Conservation (phyloP, 108 stramenopile genomes). For the Epipyxis sp. region DNA sequence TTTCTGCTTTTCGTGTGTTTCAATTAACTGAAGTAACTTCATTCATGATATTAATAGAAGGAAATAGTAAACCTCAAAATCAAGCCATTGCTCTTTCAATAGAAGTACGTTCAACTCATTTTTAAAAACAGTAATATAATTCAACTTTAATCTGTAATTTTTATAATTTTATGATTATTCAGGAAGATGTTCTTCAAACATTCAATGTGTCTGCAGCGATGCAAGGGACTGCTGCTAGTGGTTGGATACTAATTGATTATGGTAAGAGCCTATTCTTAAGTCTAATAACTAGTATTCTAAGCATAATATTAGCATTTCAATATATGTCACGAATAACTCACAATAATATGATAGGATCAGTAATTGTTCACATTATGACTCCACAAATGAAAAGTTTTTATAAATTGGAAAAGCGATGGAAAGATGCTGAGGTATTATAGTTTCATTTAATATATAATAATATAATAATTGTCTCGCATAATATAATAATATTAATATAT, state of each 20-base stretch:
- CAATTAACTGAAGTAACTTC: not conserved
- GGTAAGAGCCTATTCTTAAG: too few relatives aligned
- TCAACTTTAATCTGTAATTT: too few relatives aligned
- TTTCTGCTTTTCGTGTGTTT: not conserved
- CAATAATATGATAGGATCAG: not conserved
- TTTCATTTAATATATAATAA: too few relatives aligned
- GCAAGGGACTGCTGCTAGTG: not conserved
- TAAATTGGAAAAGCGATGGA: slow-evolving; percentile 3
- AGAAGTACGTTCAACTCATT: too few relatives aligned
- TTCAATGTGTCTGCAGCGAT: not conserved
- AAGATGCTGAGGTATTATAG: slow-evolving; percentile 10
- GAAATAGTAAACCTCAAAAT: not conserved
- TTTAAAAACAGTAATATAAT: too few relatives aligned
- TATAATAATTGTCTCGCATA: too few relatives aligned
- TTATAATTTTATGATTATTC: too few relatives aligned
- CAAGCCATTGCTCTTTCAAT: slow-evolving; percentile 3
- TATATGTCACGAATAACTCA: too few relatives aligned
- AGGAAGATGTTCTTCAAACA: not conserved
- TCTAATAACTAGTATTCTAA: too few relatives aligned
- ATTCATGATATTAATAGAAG: slow-evolving; percentile 11
- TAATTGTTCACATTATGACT: slow-evolving; percentile 18
- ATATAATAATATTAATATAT: too few relatives aligned
- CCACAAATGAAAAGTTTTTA: not conserved
- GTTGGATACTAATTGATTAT: slow-evolving; percentile 8
- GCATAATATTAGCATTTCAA: too few relatives aligned